These are phyloP conservation scores for Oemleria cerasiformis DNA, from an alignment of 306 rosid genomes.

Conservation along the genomic window DNA sequence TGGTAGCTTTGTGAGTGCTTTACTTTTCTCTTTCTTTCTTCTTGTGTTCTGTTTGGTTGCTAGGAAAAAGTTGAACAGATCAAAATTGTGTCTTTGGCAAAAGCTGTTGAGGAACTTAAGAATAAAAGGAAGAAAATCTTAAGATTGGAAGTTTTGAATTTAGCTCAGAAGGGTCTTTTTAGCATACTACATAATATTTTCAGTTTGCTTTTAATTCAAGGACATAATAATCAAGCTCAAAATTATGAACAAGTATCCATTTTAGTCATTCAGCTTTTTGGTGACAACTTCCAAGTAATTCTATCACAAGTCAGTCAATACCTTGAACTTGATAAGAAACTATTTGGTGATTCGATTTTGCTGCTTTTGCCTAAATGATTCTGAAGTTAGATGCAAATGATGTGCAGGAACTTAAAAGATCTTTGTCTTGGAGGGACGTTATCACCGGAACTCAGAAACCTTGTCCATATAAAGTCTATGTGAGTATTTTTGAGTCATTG, in stretches of 20 bases:
- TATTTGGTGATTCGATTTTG: not conserved
- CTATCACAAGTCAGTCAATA: not conserved
- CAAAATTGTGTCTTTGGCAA: too few species aligned
- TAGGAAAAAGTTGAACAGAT: too few species aligned
- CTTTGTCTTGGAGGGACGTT: constrained; percentile 82
- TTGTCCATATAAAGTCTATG: constrained; percentile 76
- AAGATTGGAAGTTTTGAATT: not conserved
- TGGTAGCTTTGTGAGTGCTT: constrained; percentile 65
- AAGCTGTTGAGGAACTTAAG: not conserved
- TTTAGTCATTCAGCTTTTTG: too few species aligned
- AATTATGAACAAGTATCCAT: not conserved
- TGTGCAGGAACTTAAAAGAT: constrained; percentile 66
- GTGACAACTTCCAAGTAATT: not conserved
- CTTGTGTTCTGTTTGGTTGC: not conserved
- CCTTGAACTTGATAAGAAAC: not conserved
- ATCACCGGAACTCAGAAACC: constrained; percentile 55
- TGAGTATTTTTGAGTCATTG: constrained; percentile 33
- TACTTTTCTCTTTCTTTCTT: not conserved
- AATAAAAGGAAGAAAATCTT: not conserved
- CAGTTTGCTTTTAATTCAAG: not conserved
- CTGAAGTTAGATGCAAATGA: constrained; percentile 16
- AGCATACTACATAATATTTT: not conserved
- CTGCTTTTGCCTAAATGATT: not conserved
- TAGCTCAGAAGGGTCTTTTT: not conserved
- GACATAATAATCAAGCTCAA: not conserved